These are phyloP conservation scores for Ophiostoma ulmi DNA, from an alignment of 2,329 filamentous ascomycete species.

Conservation along the genomic window DNA sequence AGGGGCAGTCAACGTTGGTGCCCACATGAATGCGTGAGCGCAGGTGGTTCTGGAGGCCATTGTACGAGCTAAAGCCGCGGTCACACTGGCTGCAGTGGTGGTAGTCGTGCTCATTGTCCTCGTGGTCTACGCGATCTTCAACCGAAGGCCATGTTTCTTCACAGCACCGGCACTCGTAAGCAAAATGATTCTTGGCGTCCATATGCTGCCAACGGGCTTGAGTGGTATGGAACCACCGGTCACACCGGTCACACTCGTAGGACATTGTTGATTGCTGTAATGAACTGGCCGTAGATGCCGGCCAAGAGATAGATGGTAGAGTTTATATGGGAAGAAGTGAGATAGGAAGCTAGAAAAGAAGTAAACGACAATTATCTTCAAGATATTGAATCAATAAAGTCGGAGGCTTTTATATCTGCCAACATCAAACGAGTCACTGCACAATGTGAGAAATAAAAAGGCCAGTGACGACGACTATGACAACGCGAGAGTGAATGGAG, in stretches of 20 bases:
- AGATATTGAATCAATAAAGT: too few species aligned
- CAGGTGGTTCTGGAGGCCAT: slow-evolving; percentile 1
- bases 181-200: slow-evolving; percentile 21
- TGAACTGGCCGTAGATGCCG: too few species aligned
- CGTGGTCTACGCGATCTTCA: background rate
- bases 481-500: background rate
- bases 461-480: background rate
- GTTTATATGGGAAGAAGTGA: background rate
- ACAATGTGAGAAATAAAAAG: background rate
- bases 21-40: slow-evolving; percentile 47
- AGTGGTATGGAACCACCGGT: background rate
- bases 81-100: slow-evolving; percentile 3
- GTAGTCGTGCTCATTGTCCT: background rate
- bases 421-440: background rate
- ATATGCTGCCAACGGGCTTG: slow-evolving; percentile 15
- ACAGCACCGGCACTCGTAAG: slow-evolving; percentile 18
- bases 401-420: background rate
- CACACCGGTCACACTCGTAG: slow-evolving; percentile 7
- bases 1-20: slow-evolving; percentile 46
- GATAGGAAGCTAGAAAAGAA: too few species aligned
- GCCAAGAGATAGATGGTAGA: background rate
- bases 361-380: too few species aligned
- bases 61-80: slow-evolving; percentile 5
- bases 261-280: background rate
- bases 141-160: slow-evolving; percentile 16